Base-by-base conservation (phyloP, 129 eudicot species). In the Kitagawia praeruptora region DNA sequence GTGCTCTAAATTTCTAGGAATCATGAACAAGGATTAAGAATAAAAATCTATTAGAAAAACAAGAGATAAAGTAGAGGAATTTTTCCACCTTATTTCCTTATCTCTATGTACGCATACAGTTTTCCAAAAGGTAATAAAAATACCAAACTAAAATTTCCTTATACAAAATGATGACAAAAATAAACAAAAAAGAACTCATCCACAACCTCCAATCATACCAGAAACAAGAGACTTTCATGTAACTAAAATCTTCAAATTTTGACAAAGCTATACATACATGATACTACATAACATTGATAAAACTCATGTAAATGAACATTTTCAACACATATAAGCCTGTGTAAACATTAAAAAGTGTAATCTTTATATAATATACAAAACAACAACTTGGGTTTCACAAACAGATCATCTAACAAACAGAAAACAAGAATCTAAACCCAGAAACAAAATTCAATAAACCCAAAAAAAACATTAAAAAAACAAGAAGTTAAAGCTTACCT, bases 381-480 rank as follows among this genome's bases (percentile, higher is more conserved):
- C n/a, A 58, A 58, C 34, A 13, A 58, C 67, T 58, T n/a, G 34
- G 47, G 19, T 42, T 19, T 44, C 9, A 73, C 37, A 73, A 12
- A 73, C 77, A 73, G 51, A 73, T 73, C 77, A 73, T 73, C 77
- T 44, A 23, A 73, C 77, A 73, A 15, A 8, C 44, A 44, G 28
- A 27, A 42, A 73, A 73, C 77, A 58, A 58, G 63, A 58, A 58
- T 58, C 67, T 58, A n/a, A 58, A 56, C 31, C 76, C 76, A 10
- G 76, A 40, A 40, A 34, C 37, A 19, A 38, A 71, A 38, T 11
- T 23, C 34, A 61, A 13, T 23, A 9, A 61, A 15, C 7, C 10
- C 75, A 0, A 21, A 56, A 23, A 21, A 56, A 21, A n/a, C 28
- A n/a, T 4, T 4, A n/a, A 3, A 58, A 19, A n/a, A 44, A n/a